phyloP scores from a whole-genome alignment of 768 basidiomycete genomes.

The Mycena alexandri region DNA sequence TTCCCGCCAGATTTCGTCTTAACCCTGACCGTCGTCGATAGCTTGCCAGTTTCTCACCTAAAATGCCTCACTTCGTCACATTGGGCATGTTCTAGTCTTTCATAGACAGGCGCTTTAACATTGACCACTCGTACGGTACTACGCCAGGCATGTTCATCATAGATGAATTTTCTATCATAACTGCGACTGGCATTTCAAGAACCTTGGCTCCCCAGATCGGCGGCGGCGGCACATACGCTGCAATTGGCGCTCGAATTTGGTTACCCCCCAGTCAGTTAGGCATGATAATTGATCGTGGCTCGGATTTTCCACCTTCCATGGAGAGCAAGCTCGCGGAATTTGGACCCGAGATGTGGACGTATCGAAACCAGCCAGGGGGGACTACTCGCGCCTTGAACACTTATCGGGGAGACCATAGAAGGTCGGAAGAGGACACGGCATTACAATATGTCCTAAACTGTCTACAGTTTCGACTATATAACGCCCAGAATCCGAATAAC shows the following conservation, averaged over 20 bases:
- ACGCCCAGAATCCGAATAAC: conserved; percentile 78
- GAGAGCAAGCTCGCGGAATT: conserved; percentile 68
- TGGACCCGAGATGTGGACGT: conserved; percentile 84
- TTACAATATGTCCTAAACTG: conserved; percentile 7
- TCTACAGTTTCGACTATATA: conserved; percentile 79
- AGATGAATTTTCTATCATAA: conserved; percentile 78
- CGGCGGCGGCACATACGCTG: conserved; percentile 88
- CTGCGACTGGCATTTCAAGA: conserved; percentile 65
- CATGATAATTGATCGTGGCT: conserved; percentile 88
- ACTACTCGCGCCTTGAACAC: conserved; percentile 83
- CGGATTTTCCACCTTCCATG: conserved; percentile 77
- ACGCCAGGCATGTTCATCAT: conserved; percentile 84
- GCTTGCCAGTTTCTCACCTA: background rate
- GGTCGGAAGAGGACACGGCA: conserved; percentile 55
- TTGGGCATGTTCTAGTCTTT: conserved; percentile 77
- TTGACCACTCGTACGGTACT: no score
- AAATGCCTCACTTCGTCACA: conserved; percentile 63
- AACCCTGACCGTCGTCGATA: no score
- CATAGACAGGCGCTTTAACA: no score
- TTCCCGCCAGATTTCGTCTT: no score
- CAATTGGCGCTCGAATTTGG: conserved; percentile 88
- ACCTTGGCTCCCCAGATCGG: conserved; percentile 76
- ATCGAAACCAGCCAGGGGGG: conserved; percentile 67
- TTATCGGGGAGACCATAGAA: conserved; percentile 80
- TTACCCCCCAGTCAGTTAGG: conserved; percentile 72